Evolutionary conservation across 371 early-diverging fungal genomes (phyloP), one percentile per base, ranked within the genome.

Genomic region (Synchytrium microbalum): DNA sequence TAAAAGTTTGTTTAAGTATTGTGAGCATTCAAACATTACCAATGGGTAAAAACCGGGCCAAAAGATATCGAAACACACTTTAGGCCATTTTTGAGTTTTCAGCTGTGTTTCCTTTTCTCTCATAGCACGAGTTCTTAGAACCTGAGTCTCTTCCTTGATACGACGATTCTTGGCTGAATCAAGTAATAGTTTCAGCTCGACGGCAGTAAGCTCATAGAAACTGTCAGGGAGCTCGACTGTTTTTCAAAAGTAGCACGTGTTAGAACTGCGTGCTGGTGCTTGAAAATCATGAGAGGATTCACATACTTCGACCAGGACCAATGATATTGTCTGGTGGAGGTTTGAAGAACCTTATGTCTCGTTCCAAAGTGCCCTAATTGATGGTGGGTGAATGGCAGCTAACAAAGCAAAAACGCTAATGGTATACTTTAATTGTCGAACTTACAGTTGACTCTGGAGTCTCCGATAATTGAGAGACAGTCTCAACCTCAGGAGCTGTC

Each of bases 181-280:
- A 25, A 82, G 38, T 31, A 80, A 25, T 8, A 71, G 46, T 52
- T 73, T 70, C 54, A 82, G 65, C 58, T 86, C 86, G 27, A 69
- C 65, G 3, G 71, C 30, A 1, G 75, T 57, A 0, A 79, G 65
- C 31, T 78, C 70, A 72, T 77, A 87, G 66, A 86, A 87, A 54
- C 83, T 79, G 54, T 82, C 82, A 2, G 85, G 85, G 16, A 83
- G 68, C 13, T 75, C 76, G 32, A 82, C 74, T 69, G 62, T 64
- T 16, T 38, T 38, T 38, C 10, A 5, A 38, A 38, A 10, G 46
- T n/a, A n/a, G n/a, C 5, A 10, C 19, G 46, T 38, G 46, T 38
- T 38, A 38, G 5, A 38, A 38, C 5, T 38, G 46, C 5, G 46
- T 38, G n/a, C n/a, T n/a, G n/a, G n/a, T n/a, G n/a, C n/a, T n/a